phyloP scores from a whole-genome alignment of 352 stramenopile species.

The Peronosclerospora sorghi region DNA sequence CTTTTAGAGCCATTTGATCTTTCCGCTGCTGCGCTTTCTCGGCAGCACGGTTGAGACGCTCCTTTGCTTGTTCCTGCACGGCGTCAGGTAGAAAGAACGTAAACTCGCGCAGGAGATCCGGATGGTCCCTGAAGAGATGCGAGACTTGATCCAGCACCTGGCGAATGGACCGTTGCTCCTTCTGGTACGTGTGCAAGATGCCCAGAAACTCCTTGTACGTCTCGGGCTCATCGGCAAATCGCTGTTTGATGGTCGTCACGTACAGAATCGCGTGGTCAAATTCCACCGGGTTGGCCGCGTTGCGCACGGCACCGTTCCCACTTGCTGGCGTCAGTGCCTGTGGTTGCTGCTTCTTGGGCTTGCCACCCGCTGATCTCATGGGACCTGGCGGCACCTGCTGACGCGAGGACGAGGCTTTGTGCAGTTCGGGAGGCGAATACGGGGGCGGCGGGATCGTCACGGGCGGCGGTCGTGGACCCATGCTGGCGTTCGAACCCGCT shows the following conservation, averaged over 20 bases:
- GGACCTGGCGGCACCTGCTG: conserved; percentile 29
- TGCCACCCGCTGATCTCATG: conserved; percentile 23
- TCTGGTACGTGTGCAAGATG: conserved; percentile 99
- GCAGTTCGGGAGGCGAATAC: conserved; percentile 48
- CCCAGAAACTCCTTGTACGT: conserved; percentile 99
- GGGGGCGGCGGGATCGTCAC: conserved; percentile 58
- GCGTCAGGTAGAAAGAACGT: conserved; percentile 99
- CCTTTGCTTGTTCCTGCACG: conserved; percentile 95
- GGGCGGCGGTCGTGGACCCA: conserved; percentile 47
- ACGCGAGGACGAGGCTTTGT: conserved; percentile 32
- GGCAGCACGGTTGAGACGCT: conserved; percentile 90
- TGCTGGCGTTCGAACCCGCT: conserved; percentile 17
- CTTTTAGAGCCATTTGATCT: conserved; percentile 44
- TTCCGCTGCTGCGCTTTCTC: conserved; percentile 90
- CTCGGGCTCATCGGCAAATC: conserved; percentile 94
- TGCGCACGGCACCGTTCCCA: conserved; percentile 22
- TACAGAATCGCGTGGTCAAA: conserved; percentile 99
- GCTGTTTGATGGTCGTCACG: conserved; percentile 98
- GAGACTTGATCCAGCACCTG: conserved; percentile 97
- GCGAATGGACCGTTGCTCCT: conserved; percentile 97
- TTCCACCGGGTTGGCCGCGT: conserved; percentile 87
- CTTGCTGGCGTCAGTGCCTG: conserved; percentile 12
- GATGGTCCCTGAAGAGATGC: conserved; percentile 97
- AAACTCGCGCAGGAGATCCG: conserved; percentile 98
- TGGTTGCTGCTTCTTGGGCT: conserved; percentile 55